Conservation (phyloP, 2,329 filamentous ascomycete genomes). For the Cytospora paraplurivora region DNA sequence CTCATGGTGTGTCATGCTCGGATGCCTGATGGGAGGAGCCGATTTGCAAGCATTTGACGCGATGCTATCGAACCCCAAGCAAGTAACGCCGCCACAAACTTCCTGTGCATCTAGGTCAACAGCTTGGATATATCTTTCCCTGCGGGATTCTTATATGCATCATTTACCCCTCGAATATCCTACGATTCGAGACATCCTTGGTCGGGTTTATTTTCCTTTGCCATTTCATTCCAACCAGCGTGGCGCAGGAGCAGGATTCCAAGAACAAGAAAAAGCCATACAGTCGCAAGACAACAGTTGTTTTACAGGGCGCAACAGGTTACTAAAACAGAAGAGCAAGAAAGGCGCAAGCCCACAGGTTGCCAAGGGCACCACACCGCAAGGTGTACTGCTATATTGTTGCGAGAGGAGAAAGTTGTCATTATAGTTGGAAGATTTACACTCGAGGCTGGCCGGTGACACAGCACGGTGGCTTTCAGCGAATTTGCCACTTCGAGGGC, state of each 20-base stretch:
- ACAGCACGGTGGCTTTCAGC: conserved; percentile 12
- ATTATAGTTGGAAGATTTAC: not conserved
- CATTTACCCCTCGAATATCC: not conserved
- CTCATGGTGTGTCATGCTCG: conserved; percentile 90
- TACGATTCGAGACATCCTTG: not conserved
- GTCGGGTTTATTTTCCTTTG: not conserved
- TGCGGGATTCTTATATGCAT: too few species aligned
- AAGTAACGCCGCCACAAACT: too few species aligned
- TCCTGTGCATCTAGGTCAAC: not conserved
- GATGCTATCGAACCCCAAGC: not conserved
- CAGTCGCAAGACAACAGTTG: not conserved
- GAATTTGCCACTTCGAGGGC: not conserved
- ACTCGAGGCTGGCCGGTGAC: conserved; percentile 11
- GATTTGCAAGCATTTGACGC: conserved; percentile 51
- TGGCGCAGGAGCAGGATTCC: conserved; percentile 9
- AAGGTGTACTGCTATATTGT: conserved; percentile 2
- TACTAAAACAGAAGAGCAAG: conserved; percentile 19
- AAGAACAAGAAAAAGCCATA: conserved; percentile 4
- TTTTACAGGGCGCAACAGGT: not conserved
- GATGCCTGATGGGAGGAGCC: conserved; percentile 61
- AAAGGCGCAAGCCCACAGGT: conserved; percentile 21
- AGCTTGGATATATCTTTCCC: too few species aligned
- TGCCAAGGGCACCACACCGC: not conserved
- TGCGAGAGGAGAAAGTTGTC: not conserved
- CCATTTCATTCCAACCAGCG: conserved; percentile 1